Evolutionary conservation across 1,139 yeast species (phyloP), one percentile per base, ranked within the genome.

Genomic region (Yamadazyma sp.): DNA sequence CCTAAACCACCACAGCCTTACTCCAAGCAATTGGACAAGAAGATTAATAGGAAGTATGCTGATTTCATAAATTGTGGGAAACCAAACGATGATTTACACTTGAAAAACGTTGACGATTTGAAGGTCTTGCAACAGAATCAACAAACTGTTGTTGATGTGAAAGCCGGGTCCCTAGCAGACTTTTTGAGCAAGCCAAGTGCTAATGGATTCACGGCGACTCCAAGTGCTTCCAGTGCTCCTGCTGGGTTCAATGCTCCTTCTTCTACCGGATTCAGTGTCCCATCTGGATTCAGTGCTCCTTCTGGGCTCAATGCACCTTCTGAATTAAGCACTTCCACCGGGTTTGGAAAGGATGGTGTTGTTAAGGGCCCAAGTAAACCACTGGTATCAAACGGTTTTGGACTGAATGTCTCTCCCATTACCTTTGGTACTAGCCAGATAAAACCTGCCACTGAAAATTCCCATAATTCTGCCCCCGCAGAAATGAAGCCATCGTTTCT

Each of bases 1-100:
- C 76, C 63, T 54, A 80, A 67, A 53, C 73, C 55, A 51, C 63
- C 76, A 14, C 90, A 81, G 44, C 72, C 84, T 0, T 82, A 70
- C 53, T 76, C 89, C 1, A 44, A 52, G 2, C 72, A 71, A 38
- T 65, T 86, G 15, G 80, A 83, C 44, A 44, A 46, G 2, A 79
- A 78, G 51, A 53, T 51, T 6, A 61, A 62, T 2, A 52, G 51
- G n/a, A 44, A 52, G 8, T 53, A 70, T 31, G 56, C 56, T 14
- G 47, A 49, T 13, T 61, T 67, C 37, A 61, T 78, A 7, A 68
- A 73, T 41, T 55, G 62, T 37, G 79, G 79, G 0, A 45, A 45
- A 23, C 52, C 69, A 3, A 69, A 68, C 40, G 41, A 44, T 7
- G 45, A 60, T 31, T 53, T 66, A 49, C 45, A 36, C 30, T 41